Conservation (phyloP, 2,329 filamentous ascomycete species). For the Fusarium xylarioides region DNA sequence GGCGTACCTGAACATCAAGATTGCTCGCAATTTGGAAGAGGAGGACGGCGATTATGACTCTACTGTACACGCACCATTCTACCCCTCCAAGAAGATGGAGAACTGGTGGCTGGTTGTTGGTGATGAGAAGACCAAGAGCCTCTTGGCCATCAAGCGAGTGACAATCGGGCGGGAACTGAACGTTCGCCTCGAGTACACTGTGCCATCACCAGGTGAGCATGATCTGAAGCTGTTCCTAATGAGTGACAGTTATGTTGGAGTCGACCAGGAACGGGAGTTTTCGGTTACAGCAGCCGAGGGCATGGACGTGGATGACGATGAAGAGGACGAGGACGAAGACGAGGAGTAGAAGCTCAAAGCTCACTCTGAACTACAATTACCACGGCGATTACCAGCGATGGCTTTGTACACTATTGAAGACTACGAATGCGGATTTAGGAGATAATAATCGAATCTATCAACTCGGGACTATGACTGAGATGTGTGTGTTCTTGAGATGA, state of each 20-base stretch:
- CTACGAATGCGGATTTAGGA: slow-evolving; percentile 43
- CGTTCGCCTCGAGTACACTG: slow-evolving; percentile 85
- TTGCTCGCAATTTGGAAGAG: slow-evolving; percentile 81
- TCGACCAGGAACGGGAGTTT: slow-evolving; percentile 95
- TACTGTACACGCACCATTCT: slow-evolving; percentile 94
- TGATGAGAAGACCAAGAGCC: slow-evolving; percentile 85
- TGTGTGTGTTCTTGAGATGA: slow-evolving; percentile 38
- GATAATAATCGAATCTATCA: slow-evolving; percentile 39
- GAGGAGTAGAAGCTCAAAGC: slow-evolving; percentile 32
- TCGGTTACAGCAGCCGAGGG: slow-evolving; percentile 86
- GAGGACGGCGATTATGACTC: slow-evolving; percentile 73
- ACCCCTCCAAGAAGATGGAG: slow-evolving; percentile 89
- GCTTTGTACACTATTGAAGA: slow-evolving; percentile 47
- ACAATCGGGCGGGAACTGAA: slow-evolving; percentile 83
- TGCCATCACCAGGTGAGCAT: slow-evolving; percentile 84
- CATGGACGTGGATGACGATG: slow-evolving; percentile 93
- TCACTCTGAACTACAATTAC: slow-evolving; percentile 27
- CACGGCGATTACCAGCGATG: slow-evolving; percentile 30
- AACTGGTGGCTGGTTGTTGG: slow-evolving; percentile 99
- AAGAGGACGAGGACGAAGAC: slow-evolving; percentile 72
- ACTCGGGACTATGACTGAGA: slow-evolving; percentile 29
- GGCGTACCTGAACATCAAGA: slow-evolving; percentile 82
- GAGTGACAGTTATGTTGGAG: slow-evolving; percentile 96
- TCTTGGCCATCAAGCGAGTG: slow-evolving; percentile 94
- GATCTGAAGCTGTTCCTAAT: slow-evolving; percentile 92